Evolutionary conservation across 1,284 basidiomycete species (phyloP).

Genomic region (Porogramme epimiltina): DNA sequence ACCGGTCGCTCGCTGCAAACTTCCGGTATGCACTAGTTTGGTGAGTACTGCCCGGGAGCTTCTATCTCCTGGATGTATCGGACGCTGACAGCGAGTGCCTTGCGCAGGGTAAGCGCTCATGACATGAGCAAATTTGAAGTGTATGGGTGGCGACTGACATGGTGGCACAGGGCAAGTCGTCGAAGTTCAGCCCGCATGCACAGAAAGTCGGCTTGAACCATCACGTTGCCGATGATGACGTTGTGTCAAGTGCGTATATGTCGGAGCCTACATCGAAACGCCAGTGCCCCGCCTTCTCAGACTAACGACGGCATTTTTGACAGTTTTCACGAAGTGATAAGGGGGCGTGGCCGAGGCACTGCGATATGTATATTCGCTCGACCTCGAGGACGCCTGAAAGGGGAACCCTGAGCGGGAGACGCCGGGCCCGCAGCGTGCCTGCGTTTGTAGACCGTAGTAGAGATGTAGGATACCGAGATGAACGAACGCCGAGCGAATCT

Average conservation of each 20-base stretch:
- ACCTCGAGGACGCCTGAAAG: no score
- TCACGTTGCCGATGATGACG: conserved; percentile 91
- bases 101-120: conserved; percentile 17
- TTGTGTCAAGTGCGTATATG: conserved; percentile 78
- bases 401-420: no score
- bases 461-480: conserved; percentile 6
- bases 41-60: conserved; percentile 43
- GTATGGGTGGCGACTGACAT: conserved; percentile 8
- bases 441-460: no score
- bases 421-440: no score
- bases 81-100: conserved; percentile 20
- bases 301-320: conserved; percentile 12
- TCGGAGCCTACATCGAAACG: not conserved
- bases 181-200: conserved; percentile 89
- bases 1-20: conserved; percentile 86
- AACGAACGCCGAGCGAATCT: not conserved
- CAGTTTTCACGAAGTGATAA: conserved; percentile 41
- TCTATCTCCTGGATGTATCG: conserved; percentile 7
- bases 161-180: conserved; percentile 75
- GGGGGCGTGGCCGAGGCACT: not conserved
- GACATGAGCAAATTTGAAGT: not conserved
- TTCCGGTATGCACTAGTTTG: conserved; percentile 93
- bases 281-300: conserved; percentile 3
- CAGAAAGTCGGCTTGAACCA: conserved; percentile 93
- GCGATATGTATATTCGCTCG: not conserved